These are phyloP conservation scores for Hygrocybe punicea DNA, from an alignment of 768 basidiomycete species.

Conservation along the genomic window DNA sequence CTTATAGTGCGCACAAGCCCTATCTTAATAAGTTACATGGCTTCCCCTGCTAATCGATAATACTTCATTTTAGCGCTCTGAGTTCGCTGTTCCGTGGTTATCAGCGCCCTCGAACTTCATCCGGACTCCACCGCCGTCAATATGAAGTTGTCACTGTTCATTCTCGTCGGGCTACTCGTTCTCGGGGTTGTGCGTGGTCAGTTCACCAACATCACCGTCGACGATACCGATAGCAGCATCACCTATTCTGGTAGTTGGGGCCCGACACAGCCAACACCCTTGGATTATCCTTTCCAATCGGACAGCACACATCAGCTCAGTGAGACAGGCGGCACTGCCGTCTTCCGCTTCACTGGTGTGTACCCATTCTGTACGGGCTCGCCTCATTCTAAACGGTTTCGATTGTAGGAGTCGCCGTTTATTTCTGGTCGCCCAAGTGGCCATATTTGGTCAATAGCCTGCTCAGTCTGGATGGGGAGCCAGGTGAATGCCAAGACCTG, in stretches of 20 bases:
- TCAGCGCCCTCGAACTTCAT: no score
- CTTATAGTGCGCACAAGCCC: no score
- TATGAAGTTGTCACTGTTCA: not conserved
- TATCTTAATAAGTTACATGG: no score
- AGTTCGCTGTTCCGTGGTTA: no score
- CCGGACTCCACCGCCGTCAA: not conserved
- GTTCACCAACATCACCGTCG: not conserved
- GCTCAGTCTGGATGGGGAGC: conserved; percentile 7
- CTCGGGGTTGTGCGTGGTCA: not conserved
- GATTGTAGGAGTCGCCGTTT: conserved; percentile 12
- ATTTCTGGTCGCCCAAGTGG: conserved; percentile 10
- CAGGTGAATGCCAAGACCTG: not conserved
- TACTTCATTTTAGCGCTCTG: not conserved
- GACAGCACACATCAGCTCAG: not conserved
- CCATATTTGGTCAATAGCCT: conserved; percentile 10
- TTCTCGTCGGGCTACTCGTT: not conserved
- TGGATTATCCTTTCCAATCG: not conserved
- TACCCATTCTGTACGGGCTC: not conserved
- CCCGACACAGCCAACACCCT: not conserved
- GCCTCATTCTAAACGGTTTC: not conserved
- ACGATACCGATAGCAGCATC: not conserved
- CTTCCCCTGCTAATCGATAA: no score
- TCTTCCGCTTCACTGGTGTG: not conserved
- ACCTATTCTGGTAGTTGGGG: not conserved
- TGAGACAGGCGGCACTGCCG: not conserved